A percentile compares a stretch with the other conserved stretches of the same genome.
Conservation (phyloP, 768 basidiomycete genomes). For the Guyanaporus albipodus region DNA sequence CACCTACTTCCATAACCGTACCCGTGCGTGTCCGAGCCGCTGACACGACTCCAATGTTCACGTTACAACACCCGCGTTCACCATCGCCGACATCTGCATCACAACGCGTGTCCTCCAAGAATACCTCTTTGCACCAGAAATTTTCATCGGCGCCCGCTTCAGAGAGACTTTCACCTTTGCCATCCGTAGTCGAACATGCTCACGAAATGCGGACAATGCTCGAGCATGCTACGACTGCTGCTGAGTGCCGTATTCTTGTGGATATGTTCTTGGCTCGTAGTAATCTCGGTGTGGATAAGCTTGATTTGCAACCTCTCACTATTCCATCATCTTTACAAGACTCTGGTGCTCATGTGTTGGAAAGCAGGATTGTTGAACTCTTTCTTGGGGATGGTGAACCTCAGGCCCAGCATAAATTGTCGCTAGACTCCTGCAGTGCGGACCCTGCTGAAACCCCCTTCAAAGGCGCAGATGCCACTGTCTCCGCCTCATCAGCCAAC, state of each 20-base stretch:
- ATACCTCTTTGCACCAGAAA: constrained; percentile 7
- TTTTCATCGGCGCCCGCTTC: constrained; percentile 12
- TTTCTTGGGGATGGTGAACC: constrained; percentile 29
- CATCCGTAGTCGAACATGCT: constrained; percentile 42
- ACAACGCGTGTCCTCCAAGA: constrained; percentile 17
- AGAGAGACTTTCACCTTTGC: constrained; percentile 18
- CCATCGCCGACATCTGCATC: constrained; percentile 2
- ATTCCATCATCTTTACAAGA: constrained; percentile 37
- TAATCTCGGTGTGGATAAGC: constrained; percentile 38
- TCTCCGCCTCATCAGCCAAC: not conserved
- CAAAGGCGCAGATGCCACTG: not conserved
- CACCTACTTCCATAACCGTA: constrained; percentile 1
- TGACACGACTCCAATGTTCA: not conserved
- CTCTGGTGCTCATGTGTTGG: constrained; percentile 30
- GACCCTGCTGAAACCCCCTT: constrained; percentile 1
- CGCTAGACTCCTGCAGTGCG: not conserved
- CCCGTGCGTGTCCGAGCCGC: constrained; percentile 4
- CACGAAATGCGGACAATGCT: constrained; percentile 67
- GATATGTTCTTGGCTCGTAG: constrained; percentile 75
- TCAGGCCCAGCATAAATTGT: not conserved
- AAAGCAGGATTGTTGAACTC: constrained; percentile 50
- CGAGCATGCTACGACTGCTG: constrained; percentile 62
- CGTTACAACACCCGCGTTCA: constrained; percentile 1
- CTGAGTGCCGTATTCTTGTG: constrained; percentile 82
- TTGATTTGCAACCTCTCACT: constrained; percentile 28